Evolutionary conservation across 495 filamentous ascomycete genomes (phyloP).

Genomic region (Entonaema liquescens): DNA sequence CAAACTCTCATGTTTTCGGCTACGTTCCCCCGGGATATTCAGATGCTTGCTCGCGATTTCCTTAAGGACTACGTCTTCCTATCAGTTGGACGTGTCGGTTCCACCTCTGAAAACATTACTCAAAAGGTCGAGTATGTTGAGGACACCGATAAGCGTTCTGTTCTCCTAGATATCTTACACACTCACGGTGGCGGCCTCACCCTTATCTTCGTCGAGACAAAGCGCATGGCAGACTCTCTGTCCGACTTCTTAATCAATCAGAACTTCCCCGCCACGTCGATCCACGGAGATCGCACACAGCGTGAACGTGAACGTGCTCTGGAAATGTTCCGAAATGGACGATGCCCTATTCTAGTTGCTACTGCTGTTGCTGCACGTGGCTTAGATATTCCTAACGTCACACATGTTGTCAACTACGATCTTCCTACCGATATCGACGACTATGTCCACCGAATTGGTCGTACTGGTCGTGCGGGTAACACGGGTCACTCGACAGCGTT

Average conservation of each 20-base stretch:
- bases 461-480: constrained; percentile 99
- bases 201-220: constrained; percentile 98
- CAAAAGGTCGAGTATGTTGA: constrained; percentile 99
- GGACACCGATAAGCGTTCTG: constrained; percentile 95
- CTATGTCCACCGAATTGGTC: constrained; percentile 99
- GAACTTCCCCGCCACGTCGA: constrained; percentile 97
- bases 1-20: constrained; percentile 99
- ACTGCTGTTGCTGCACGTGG: constrained; percentile 96
- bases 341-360: constrained; percentile 94
- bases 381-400: constrained; percentile 98
- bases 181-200: constrained; percentile 91
- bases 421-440: constrained; percentile 98
- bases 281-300: constrained; percentile 98
- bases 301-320: constrained; percentile 98
- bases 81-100: constrained; percentile 97
- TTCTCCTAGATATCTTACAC: constrained; percentile 95
- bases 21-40: constrained; percentile 98
- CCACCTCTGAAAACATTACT: constrained; percentile 99
- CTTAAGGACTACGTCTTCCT: constrained; percentile 98
- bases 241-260: constrained; percentile 99
- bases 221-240: constrained; percentile 98
- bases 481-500: constrained; percentile 98
- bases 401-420: constrained; percentile 99
- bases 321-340: constrained; percentile 94
- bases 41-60: constrained; percentile 98